Evolutionary conservation across 2,329 filamentous ascomycete genomes (phyloP).

Genomic region (Gnomoniopsis sp.): DNA sequence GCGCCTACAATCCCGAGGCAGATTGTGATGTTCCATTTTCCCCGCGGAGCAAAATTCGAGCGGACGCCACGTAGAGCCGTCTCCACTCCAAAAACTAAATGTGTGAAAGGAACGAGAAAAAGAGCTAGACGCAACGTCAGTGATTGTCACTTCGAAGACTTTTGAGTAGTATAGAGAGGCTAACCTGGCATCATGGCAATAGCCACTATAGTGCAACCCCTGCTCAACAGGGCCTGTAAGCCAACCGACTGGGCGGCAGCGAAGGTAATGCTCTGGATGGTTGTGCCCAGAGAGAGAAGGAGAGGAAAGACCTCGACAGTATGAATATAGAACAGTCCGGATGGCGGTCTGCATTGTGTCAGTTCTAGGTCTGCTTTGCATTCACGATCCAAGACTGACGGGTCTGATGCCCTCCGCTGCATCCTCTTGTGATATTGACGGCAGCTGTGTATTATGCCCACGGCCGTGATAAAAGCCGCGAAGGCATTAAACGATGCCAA

Average conservation of each 20-base stretch:
- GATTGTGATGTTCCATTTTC: constrained; percentile 57
- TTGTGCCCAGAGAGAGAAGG: constrained; percentile 53
- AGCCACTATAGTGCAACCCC: constrained; percentile 51
- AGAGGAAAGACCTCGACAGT: constrained; percentile 52
- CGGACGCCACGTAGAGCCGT: constrained; percentile 53
- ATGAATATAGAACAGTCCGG: constrained; percentile 41
- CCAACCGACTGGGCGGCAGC: constrained; percentile 55
- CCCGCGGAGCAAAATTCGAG: constrained; percentile 54
- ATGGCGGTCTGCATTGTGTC: constrained; percentile 26
- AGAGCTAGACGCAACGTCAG: constrained; percentile 46
- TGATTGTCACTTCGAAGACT: background rate
- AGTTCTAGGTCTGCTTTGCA: background rate
- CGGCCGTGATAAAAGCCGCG: constrained; percentile 52
- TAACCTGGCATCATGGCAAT: constrained; percentile 60
- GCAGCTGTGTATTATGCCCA: constrained; percentile 55
- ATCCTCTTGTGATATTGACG: constrained; percentile 43
- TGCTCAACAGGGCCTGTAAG: constrained; percentile 45
- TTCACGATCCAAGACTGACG: constrained; percentile 5
- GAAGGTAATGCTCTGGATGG: constrained; percentile 56
- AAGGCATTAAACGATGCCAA: constrained; percentile 59
- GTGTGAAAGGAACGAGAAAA: constrained; percentile 64
- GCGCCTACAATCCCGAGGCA: constrained; percentile 51
- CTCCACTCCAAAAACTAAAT: constrained; percentile 64
- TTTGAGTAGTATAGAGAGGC: constrained; percentile 16
- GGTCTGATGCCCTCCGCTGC: constrained; percentile 31